A percentile compares a stretch with the other conserved stretches of the same genome.
Evolutionary conservation across 2,329 filamentous ascomycete genomes (phyloP).

Genomic region (Calonectria montana): DNA sequence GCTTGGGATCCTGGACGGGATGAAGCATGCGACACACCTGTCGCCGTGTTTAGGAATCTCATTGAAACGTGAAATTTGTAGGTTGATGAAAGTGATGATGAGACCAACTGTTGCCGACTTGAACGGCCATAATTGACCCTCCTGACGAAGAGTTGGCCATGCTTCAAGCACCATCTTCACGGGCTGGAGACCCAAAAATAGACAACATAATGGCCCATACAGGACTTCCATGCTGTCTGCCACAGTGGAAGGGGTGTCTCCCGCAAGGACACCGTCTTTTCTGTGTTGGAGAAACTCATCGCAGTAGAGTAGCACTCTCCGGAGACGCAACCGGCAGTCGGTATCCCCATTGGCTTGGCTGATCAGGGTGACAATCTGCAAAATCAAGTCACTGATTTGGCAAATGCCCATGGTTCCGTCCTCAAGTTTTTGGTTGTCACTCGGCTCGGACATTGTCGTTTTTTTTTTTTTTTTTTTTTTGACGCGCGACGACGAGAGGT

Average conservation of each 20-base stretch:
- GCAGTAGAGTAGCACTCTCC: neutral
- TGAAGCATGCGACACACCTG: no score
- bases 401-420: neutral
- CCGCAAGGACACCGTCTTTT: neutral
- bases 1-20: no score
- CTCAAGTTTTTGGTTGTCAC: neutral
- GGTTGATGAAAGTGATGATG: no score
- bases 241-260: no score
- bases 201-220: no score
- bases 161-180: neutral
- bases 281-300: neutral
- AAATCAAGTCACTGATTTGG: neutral
- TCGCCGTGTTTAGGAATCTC: no score
- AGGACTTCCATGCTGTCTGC: no score
- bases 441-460: neutral
- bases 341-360: neutral
- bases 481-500: neutral
- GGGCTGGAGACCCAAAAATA: neutral
- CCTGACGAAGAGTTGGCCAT: neutral
- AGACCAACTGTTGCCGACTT: no score
- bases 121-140: neutral
- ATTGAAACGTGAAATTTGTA: no score
- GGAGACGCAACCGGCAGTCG: neutral
- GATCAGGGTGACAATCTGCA: neutral
- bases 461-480: no score